Base-by-base conservation (phyloP, 2,329 filamentous ascomycete genomes). In the Massarina eburnea region DNA sequence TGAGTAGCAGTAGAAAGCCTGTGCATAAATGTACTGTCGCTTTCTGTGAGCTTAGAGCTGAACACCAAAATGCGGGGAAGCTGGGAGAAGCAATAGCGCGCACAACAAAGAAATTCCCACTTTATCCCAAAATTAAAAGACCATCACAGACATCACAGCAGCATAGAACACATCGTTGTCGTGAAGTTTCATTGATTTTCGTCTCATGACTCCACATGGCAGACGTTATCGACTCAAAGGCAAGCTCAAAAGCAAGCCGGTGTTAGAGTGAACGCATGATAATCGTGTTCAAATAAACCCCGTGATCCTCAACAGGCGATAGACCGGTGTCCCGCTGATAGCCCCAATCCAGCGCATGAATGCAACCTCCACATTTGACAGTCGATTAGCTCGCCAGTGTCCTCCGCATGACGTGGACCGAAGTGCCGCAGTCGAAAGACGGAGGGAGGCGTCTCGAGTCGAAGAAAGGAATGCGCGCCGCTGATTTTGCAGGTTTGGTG, bases 161-260 rank as follows among this genome's bases (percentile, higher is more conserved):
- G 20, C 21, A 24, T 36, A 14, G n/a, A 33, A 32, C n/a, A 40
- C 8, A 37, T 12, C 18, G 10, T 55, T 66, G 57, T 67, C 65
- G 64, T 68, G 66, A 64, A 68, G 60, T 59, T 66, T 66, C 61
- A 61, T 59, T 62, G 59, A 56, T 64, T 67, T 61, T 61, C 51
- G 55, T 62, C 54, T 63, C 54, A 44, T 52, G 52, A 47, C 50
- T 67, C 62, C 65, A 69, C 66, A 66, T 60, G 62, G 65, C 51
- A 61, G 52, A 66, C 59, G 52, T n/a, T 54, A 41, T 56, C 55
- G 57, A 38, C 57, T 59, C 67, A 71, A 71, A 71, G 67, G 57
- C 59, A 57, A 55, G 58, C 57, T 51, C 49, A 49, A 45, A 45
- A 51, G 54, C 57, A 42, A 54, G 61, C 59, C 68, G 68, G 68